Evolutionary conservation across 495 filamentous ascomycete species (phyloP), one percentile per base, ranked within the genome.

Genomic region (Aspergillus wentii): DNA sequence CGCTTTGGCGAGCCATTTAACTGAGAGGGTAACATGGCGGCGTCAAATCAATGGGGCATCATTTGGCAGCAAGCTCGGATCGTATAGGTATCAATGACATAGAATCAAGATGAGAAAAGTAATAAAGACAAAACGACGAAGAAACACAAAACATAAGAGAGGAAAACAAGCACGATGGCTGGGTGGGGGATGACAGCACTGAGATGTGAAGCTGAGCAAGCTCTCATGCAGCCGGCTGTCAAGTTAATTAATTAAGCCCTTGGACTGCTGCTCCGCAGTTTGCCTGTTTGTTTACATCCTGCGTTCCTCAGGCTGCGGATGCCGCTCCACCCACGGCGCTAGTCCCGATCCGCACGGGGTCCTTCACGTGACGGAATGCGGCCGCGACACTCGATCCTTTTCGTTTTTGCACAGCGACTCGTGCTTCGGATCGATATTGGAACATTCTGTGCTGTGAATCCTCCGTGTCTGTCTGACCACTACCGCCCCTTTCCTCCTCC

Each of bases 1-100:
- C 88, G 83, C 75, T 78, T 75, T 42, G 64, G 62, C 47, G 69
- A 64, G 52, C 53, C 58, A 49, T 68, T 71, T 21, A 69, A 31
- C 31, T 69, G 66, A 33, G 65, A 69, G 26, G 68, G 62, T 39
- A 69, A 57, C 68, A 71, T 71, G 43, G 45, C 41, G 43, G 41
- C 37, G 34, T 52, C 38, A 38, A 44, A 43, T 61, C 48, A 60
- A 47, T 54, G 45, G 45, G 30, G 42, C 61, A 65, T 68, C 48
- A 56, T 68, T 52, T 43, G 38, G 38, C 27, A 29, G 14, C 14
- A 29, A 29, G 26, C 26, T 29, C 26, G 26, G 26, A 29, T 29
- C 26, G 5, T 29, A 29, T n/a, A 29, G 26, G 4, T n/a, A 13
- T n/a, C 26, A 29, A 40, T 44, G 46, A 51, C 44, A 45, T 38